Percentiles rank a stretch among this genome's conserved stretches.
Evolutionary conservation across 208 protist species (phyloP).

Genomic region (Trypanosomatidae sp.): DNA sequence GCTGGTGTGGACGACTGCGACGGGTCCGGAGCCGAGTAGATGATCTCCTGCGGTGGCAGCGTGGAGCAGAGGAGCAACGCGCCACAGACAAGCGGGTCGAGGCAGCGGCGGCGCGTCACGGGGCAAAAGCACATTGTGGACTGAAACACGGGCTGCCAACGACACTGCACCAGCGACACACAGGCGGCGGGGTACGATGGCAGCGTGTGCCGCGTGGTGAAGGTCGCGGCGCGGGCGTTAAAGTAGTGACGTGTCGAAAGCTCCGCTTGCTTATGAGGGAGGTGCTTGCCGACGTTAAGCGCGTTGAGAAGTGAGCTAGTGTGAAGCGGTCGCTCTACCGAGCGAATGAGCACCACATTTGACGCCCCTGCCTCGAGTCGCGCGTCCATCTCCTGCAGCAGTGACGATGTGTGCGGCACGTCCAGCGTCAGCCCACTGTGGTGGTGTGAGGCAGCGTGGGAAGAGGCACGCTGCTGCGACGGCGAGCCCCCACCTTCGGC

Average conservation of each 20-base stretch:
- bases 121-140: slow-evolving; percentile 83
- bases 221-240: slow-evolving; percentile 16
- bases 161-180: slow-evolving; percentile 26
- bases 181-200: slow-evolving; percentile 4
- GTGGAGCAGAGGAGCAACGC: slow-evolving; percentile 19
- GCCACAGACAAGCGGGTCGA: slow-evolving; percentile 59
- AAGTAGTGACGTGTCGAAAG: slow-evolving; percentile 29
- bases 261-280: slow-evolving; percentile 5
- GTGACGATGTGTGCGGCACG: slow-evolving; percentile 47
- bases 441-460: background rate
- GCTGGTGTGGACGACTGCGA: background rate
- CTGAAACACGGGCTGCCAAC: slow-evolving; percentile 60
- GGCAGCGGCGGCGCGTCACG: slow-evolving; percentile 69
- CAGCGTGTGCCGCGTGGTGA: slow-evolving; percentile 12
- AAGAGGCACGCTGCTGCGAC: slow-evolving; percentile 6
- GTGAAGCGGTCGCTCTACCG: slow-evolving; percentile 6
- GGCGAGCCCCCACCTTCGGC: background rate
- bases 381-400: slow-evolving; percentile 35
- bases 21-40: background rate
- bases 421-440: slow-evolving; percentile 50
- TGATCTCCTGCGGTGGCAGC: slow-evolving; percentile 12
- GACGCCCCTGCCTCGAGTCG: slow-evolving; percentile 16
- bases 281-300: background rate
- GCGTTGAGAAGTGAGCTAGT: slow-evolving; percentile 10
- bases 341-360: slow-evolving; percentile 14